These are phyloP conservation scores for Jacaranda copaia DNA, from an alignment of 257 asterid species.

Conservation along the genomic window DNA sequence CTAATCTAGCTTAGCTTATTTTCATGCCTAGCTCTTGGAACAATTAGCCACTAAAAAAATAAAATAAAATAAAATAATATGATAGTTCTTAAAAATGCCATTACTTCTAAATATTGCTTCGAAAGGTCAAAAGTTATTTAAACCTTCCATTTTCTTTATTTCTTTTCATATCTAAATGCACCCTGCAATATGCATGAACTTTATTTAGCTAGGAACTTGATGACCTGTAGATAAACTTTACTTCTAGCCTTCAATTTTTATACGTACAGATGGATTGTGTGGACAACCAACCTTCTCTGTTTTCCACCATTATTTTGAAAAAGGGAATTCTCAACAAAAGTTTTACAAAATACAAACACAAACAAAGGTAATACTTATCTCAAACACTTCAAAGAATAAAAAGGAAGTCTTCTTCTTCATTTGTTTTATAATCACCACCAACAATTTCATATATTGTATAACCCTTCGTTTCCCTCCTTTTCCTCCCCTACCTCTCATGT, in stretches of 20 bases:
- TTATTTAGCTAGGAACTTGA: background rate
- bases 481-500: conserved; percentile 5
- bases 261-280: background rate
- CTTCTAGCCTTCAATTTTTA: background rate
- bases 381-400: background rate
- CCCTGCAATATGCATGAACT: background rate
- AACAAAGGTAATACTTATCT: background rate
- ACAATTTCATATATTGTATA: background rate
- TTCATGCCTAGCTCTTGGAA: no score
- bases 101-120: no score
- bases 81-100: no score
- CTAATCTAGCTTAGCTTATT: no score
- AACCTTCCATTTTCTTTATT: background rate
- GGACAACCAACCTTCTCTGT: background rate
- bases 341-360: background rate
- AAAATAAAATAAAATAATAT: no score
- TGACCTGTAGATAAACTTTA: background rate
- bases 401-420: background rate
- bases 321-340: background rate
- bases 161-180: background rate
- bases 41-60: no score
- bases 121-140: no score
- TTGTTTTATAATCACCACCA: background rate
- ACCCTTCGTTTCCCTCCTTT: conserved; percentile 6
- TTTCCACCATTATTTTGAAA: background rate